Conservation (phyloP, 2,329 filamentous ascomycete species). For the Ascochyta rabiei region DNA sequence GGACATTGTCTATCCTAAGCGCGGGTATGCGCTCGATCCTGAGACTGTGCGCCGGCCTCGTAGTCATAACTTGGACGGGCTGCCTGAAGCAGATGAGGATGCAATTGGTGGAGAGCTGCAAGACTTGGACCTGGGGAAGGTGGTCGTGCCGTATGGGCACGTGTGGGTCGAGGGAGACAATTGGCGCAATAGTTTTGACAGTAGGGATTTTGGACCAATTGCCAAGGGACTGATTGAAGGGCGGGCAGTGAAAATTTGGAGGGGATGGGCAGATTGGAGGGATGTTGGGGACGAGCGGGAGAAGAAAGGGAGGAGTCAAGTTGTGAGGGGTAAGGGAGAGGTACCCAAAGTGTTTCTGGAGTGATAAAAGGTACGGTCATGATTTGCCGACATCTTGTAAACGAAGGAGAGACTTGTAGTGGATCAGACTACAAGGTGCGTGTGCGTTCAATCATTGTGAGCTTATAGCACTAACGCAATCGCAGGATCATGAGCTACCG, state of each 20-base stretch:
- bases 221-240: conserved; percentile 77
- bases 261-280: conserved; percentile 58
- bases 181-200: conserved; percentile 74
- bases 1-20: conserved; percentile 66
- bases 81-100: conserved; percentile 28
- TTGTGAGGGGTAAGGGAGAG: conserved; percentile 44
- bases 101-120: conserved; percentile 17
- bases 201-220: conserved; percentile 88
- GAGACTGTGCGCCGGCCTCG: conserved; percentile 15
- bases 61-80: conserved; percentile 37
- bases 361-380: conserved; percentile 7
- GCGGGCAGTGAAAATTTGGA: conserved; percentile 73
- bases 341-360: conserved; percentile 33
- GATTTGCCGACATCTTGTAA: background rate
- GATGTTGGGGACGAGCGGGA: conserved; percentile 53
- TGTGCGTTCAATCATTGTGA: conserved; percentile 11
- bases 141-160: conserved; percentile 79
- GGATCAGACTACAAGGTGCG: background rate
- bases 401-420: background rate
- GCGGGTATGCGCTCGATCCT: conserved; percentile 55
- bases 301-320: conserved; percentile 48
- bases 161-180: conserved; percentile 96
- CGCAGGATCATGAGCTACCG: conserved; percentile 14
- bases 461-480: background rate
- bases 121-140: conserved; percentile 33